phyloP scores from a whole-genome alignment of 805 yeast genomes.

The Sungouiella blattae region DNA sequence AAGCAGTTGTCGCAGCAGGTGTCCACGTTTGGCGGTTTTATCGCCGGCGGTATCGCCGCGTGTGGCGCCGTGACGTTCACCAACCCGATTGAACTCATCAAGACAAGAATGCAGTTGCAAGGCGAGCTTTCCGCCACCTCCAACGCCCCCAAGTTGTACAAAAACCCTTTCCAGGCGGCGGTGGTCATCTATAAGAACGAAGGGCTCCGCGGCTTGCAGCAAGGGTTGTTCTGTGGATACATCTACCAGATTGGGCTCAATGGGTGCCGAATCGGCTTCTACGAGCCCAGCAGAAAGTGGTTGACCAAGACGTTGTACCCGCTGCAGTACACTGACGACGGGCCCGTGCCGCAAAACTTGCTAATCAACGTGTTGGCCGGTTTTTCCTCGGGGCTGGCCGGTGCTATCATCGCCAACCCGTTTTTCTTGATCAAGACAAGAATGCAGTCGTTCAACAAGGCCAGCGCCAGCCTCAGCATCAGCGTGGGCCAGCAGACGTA shows the following conservation, averaged over 20 bases:
- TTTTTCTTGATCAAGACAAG: conserved; percentile 89
- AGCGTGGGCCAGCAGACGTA: conserved; percentile 91
- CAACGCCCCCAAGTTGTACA: conserved; percentile 55
- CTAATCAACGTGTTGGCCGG: conserved; percentile 76
- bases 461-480: conserved; percentile 24
- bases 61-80: conserved; percentile 97
- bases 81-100: conserved; percentile 91
- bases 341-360: conserved; percentile 32
- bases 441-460: conserved; percentile 86
- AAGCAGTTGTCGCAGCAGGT: conserved; percentile 36
- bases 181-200: conserved; percentile 69
- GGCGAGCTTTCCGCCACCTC: conserved; percentile 73
- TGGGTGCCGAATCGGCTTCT: conserved; percentile 91
- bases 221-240: conserved; percentile 87
- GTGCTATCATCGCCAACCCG: conserved; percentile 89
- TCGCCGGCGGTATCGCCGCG: conserved; percentile 87
- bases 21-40: conserved; percentile 71
- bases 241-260: conserved; percentile 86
- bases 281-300: conserved; percentile 76
- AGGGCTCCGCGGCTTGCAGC: conserved; percentile 84
- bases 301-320: conserved; percentile 58
- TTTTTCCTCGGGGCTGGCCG: conserved; percentile 79
- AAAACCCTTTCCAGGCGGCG: conserved; percentile 83
- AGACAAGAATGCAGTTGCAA: conserved; percentile 94
- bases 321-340: conserved; percentile 38